phyloP scores from a whole-genome alignment of 2,329 filamentous ascomycete species.

The Pyrenophora tritici-repentis region DNA sequence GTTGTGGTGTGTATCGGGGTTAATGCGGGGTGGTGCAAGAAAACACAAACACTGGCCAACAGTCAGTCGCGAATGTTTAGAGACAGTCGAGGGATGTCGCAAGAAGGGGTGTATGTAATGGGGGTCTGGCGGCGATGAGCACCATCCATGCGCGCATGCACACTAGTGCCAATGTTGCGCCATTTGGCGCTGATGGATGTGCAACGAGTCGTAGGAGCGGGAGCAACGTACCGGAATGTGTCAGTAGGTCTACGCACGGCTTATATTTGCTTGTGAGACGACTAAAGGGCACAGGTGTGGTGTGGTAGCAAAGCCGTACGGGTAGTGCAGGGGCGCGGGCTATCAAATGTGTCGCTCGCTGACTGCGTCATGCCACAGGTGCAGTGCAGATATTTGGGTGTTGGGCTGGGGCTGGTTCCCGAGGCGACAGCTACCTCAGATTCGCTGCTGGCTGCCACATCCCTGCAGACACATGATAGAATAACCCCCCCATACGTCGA shows the following conservation, averaged over 20 bases:
- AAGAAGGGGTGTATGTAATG: background rate
- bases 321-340: no score
- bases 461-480: constrained; percentile 10
- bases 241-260: background rate
- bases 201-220: constrained; percentile 3
- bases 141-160: constrained; percentile 9
- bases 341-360: no score
- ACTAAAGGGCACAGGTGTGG: background rate
- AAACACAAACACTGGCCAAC: background rate
- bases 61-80: constrained; percentile 10
- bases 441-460: constrained; percentile 11
- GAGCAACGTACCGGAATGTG: constrained; percentile 14
- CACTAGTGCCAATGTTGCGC: constrained; percentile 6
- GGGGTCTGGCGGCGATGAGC: background rate
- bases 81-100: background rate
- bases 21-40: constrained; percentile 10
- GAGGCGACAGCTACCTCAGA: constrained; percentile 9
- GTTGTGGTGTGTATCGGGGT: constrained; percentile 5
- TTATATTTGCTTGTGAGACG: background rate
- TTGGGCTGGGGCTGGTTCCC: constrained; percentile 10
- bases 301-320: background rate
- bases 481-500: constrained; percentile 3
- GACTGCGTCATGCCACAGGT: background rate
- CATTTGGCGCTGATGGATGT: background rate
- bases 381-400: constrained; percentile 11